Base-by-base conservation (phyloP, 768 basidiomycete species). In the Coprinellus aureogranulatus region DNA sequence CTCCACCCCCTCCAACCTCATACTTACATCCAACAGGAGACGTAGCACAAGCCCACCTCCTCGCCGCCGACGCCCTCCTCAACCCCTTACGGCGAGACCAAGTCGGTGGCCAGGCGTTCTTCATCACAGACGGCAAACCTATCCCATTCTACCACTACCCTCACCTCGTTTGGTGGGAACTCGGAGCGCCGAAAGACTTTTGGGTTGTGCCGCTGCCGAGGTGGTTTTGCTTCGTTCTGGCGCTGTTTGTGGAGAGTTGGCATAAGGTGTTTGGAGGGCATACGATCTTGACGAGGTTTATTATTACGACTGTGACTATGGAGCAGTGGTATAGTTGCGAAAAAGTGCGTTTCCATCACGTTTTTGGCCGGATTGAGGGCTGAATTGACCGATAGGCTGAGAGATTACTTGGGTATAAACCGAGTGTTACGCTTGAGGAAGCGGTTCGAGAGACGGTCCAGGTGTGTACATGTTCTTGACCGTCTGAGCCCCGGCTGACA, bases 1-100 rank as follows among this genome's bases (percentile, higher is more conserved):
- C 23, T n/a, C 42, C 6, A 44, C 18, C 20, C 42, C 42, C 42
- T 40, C 10, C 9, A n/a, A n/a, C 6, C 42, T 44, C 16, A n/a
- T 8, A 6, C 18, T 23, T 5, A 8, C 42, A 9, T n/a, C 42
- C 18, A 6, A 6, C 42, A 63, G 87, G 80, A 31, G 93, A 94
- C 69, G 81, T 90, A 59, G 91, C 89, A 0, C 81, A 88, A 62
- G 90, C 90, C 1, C 92, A 93, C 67, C 71, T 93, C 11, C 81
- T 94, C 48, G 91, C 92, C 10, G 83, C 86, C 25, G 90, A 92
- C 76, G 85, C 83, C 64, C 81, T 93, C 42, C 71, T 68, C 55
- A 70, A 77, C 26, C 70, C 8, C 18, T 23, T 40, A 6, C n/a
- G 22, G 9, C 18, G 23, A n/a, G 11, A 18, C 18, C 59, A 65